A percentile compares a stretch with the other conserved stretches of the same genome.
phyloP scores from a whole-genome alignment of 345 rosid genomes.

The Linum tenue region DNA sequence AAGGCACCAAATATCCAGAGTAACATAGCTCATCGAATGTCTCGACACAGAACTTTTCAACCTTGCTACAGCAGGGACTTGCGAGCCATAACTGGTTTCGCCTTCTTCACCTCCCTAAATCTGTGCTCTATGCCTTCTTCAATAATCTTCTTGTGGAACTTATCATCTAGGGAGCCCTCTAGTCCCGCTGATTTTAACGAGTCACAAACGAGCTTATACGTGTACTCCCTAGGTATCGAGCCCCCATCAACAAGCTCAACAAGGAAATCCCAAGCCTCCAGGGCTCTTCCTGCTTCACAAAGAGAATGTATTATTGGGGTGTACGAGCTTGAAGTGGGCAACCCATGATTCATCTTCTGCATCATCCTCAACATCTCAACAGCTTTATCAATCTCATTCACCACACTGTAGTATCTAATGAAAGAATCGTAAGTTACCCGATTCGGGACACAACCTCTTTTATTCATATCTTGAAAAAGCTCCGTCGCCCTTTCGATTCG shows the following conservation, averaged over 20 bases:
- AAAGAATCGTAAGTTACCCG: conserved; percentile 69
- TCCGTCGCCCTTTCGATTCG: conserved; percentile 71
- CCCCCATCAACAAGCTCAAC: conserved; percentile 65
- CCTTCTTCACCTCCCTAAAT: conserved; percentile 42
- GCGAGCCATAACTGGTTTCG: conserved; percentile 41
- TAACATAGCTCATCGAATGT: no score
- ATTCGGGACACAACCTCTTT: conserved; percentile 62
- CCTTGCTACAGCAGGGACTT: conserved; percentile 5
- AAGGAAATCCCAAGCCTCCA: conserved; percentile 55
- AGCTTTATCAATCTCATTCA: conserved; percentile 65
- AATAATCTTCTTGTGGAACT: conserved; percentile 36
- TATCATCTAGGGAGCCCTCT: conserved; percentile 25
- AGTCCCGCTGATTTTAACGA: conserved; percentile 33
- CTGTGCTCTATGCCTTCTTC: conserved; percentile 42
- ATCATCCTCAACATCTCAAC: conserved; percentile 68
- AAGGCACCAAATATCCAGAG: no score
- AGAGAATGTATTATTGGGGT: conserved; percentile 75
- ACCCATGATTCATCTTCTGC: conserved; percentile 59
- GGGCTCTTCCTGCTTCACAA: conserved; percentile 52
- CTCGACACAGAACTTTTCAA: no score
- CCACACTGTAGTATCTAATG: conserved; percentile 61
- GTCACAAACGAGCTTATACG: conserved; percentile 61
- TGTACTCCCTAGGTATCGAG: conserved; percentile 68
- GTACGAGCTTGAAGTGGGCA: conserved; percentile 53
- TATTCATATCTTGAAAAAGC: conserved; percentile 63